Evolutionary conservation across 371 early-diverging fungal species (phyloP), one percentile per base, ranked within the genome.

Genomic region (Phascolomyces articulosus): DNA sequence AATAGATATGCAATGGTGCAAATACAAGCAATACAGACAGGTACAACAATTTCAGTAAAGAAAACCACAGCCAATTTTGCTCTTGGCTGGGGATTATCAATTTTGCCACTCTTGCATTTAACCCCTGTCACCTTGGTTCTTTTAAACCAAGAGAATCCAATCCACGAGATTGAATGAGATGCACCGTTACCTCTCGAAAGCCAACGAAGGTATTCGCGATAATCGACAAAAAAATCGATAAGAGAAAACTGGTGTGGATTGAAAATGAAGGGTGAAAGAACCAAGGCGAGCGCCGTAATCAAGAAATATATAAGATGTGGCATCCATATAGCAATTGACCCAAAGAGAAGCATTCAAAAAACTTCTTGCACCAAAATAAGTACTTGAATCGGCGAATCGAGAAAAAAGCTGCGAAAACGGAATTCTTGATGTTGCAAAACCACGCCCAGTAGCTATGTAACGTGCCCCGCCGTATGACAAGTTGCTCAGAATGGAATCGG

Each of bases 391-490:
- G 1, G 93, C 88, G 71, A 94, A 96, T n/a, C 90, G 84, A 27
- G 88, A 85, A 63, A 88, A 95, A 10, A 95, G 83, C 26, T 82
- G 71, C 0, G 87, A 72, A 70, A 96, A 95, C 38, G 89, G 84
- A 8, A 88, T 70, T 2, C 95, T 87, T 13, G 93, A 80, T 4
- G 93, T 96, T 0, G 95, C 93, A 72, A 96, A 92, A 40, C 93
- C 93, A 71, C 96, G 91, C 0, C 96, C 96, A 2, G 93, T 93
- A 38, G 88, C 90, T 62, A 94, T 92, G 69, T 95, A 96, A 4
- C 88, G 85, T 27, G 93, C 93, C 15, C 93, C 93, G 56, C 94
- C 94, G 69, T 91, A 95, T 0, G 86, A 87, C 70, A 94, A 65
- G 69, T 94, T 92, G 65, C 85, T 85, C 69, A 93, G 74, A 59